A percentile compares a stretch with the other conserved stretches of the same genome.
Evolutionary conservation across 2,329 filamentous ascomycete species (phyloP).

Genomic region (Fusarium sarcochroum): DNA sequence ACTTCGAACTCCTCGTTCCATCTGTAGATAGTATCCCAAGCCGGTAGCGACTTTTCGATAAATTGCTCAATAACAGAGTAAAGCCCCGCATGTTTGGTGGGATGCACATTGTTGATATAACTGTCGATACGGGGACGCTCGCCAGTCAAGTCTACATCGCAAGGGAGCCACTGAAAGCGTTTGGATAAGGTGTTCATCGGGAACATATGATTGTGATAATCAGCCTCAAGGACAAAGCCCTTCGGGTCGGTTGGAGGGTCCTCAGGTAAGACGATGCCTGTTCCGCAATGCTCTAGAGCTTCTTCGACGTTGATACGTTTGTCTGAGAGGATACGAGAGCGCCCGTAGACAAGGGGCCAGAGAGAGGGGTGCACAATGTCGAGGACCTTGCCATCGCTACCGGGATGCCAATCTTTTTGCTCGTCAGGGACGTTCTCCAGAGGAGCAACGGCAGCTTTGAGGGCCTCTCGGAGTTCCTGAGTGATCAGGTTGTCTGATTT

Average conservation of each 20-base stretch:
- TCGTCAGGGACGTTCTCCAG: constrained; percentile 67
- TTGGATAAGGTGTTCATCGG: constrained; percentile 16
- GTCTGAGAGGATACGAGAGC: constrained; percentile 53
- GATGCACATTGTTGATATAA: constrained; percentile 70
- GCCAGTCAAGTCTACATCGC: constrained; percentile 60
- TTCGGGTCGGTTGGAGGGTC: not conserved
- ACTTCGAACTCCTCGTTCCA: constrained; percentile 50
- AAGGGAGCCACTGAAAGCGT: constrained; percentile 64
- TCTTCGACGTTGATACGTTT: constrained; percentile 54
- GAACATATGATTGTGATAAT: not conserved
- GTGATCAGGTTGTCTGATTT: constrained; percentile 54
- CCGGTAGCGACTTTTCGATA: constrained; percentile 58
- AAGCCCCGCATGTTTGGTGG: constrained; percentile 54
- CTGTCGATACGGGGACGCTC: constrained; percentile 59
- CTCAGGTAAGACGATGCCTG: constrained; percentile 50
- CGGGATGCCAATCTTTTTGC: constrained; percentile 53
- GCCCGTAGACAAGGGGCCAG: constrained; percentile 45
- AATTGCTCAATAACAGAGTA: constrained; percentile 60
- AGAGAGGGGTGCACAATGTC: constrained; percentile 44
- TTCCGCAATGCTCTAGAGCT: constrained; percentile 54
- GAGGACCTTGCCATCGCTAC: constrained; percentile 36
- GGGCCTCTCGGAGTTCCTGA: constrained; percentile 48
- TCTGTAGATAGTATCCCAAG: constrained; percentile 59
- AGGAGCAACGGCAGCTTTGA: constrained; percentile 59
- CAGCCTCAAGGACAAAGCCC: not conserved